Evolutionary conservation across 495 filamentous ascomycete species (phyloP), one percentile per base, ranked within the genome.

Genomic region (Acidomyces sp.): DNA sequence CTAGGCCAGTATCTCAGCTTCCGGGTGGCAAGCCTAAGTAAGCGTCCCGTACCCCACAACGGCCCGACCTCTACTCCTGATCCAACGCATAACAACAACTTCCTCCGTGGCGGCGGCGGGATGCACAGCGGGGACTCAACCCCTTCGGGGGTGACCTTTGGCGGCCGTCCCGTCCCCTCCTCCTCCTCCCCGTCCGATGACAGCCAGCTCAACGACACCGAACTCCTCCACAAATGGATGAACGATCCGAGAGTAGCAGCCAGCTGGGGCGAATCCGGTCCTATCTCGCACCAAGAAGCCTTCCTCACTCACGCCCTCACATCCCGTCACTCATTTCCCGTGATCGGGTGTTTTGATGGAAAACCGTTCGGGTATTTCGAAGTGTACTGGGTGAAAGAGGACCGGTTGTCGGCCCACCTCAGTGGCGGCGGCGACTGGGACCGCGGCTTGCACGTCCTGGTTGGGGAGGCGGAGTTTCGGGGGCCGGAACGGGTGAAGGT

Each of bases 371-470:
- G 90, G 0, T 97, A 92, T 52, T 93, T 97, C 54, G 92, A 97
- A 64, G 72, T 97, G 27, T 97, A 97, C 63, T 97, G 92, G 92
- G 87, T 90, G 2, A 93, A 93, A 51, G 90, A 97, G 56, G 92
- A 96, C 54, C 60, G 62, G 1, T 55, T 97, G 17, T 85, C 82
- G 0, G 67, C 67, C 20, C 62, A 80, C 35, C 55, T 88, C 22
- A 71, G 74, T 1, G 69, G 64, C 0, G 63, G 63, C 3, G 72
- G 72, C 18, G 78, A 92, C 51, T 95, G 82, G 57, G 92, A 95
- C 54, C 68, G 90, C 9, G 90, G 92, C 0, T 62, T 93, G 26
- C 92, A 96, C 57, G 73, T 85, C 15, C 62, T 97, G 19, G 73
- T 97, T 15, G 90, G 90, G 4, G 92, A 97, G 61, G 79, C 94